Conservation (phyloP, 108 stramenopile genomes). For the Licmophora abbreviata region DNA sequence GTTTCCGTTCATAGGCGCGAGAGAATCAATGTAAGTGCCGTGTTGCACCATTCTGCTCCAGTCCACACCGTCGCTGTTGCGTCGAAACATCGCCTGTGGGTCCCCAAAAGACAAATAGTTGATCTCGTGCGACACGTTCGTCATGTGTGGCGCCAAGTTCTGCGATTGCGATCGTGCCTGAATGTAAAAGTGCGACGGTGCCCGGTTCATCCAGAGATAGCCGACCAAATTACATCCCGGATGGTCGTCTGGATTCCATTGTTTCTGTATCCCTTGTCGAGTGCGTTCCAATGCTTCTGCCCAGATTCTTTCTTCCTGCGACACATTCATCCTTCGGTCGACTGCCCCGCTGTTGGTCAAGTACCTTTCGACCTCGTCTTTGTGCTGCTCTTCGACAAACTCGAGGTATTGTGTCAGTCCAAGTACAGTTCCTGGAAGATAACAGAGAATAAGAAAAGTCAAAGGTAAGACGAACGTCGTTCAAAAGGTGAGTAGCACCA, state of each 20-base stretch:
- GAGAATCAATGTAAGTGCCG: conserved; percentile 20
- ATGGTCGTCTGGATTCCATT: conserved; percentile 40
- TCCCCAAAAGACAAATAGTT: conserved; percentile 78
- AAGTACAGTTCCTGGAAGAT: conserved; percentile 67
- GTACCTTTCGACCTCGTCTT: conserved; percentile 29
- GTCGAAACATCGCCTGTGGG: conserved; percentile 8
- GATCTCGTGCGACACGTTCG: conserved; percentile 87
- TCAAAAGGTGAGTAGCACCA: no score
- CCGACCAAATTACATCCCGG: conserved; percentile 80
- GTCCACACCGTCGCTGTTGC: background rate
- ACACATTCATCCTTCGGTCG: conserved; percentile 29
- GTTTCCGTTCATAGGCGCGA: conserved; percentile 76
- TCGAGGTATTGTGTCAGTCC: conserved; percentile 60
- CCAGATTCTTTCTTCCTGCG: conserved; percentile 50
- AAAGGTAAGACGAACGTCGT: no score
- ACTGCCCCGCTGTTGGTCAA: no score
- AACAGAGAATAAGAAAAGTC: no score
- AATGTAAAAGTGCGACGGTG: conserved; percentile 94
- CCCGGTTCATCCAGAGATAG: conserved; percentile 72
- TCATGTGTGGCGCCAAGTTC: conserved; percentile 75
- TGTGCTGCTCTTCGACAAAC: conserved; percentile 31
- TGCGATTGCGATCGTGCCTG: conserved; percentile 77
- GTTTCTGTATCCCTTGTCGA: conserved; percentile 22
- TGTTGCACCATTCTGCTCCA: conserved; percentile 20
- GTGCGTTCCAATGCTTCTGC: conserved; percentile 29